phyloP scores from a whole-genome alignment of 768 basidiomycete genomes.

The Suillus decipiens region DNA sequence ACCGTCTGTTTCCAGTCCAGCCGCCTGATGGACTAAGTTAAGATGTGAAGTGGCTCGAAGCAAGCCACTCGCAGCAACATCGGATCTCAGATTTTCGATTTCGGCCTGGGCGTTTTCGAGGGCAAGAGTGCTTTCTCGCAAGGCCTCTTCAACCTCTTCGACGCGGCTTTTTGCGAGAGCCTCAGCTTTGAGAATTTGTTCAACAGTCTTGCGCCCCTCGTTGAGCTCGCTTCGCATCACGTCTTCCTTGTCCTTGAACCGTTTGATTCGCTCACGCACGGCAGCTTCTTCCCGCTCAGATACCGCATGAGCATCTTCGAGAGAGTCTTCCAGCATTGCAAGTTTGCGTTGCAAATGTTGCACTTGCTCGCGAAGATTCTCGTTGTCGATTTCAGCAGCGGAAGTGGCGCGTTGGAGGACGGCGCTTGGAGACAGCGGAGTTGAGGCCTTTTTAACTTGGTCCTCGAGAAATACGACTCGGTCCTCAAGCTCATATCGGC shows the following conservation, averaged over 20 bases:
- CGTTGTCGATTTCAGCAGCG: slow-evolving; percentile 93
- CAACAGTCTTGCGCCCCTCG: slow-evolving; percentile 65
- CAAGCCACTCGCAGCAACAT: slow-evolving; percentile 62
- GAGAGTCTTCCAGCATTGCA: slow-evolving; percentile 72
- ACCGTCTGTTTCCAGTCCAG: slow-evolving; percentile 48
- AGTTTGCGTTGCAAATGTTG: slow-evolving; percentile 83
- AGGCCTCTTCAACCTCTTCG: slow-evolving; percentile 87
- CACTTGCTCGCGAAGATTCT: slow-evolving; percentile 87
- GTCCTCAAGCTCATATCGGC: slow-evolving; percentile 79
- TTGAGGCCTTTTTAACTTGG: slow-evolving; percentile 36
- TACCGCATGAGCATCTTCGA: slow-evolving; percentile 73
- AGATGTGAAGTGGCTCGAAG: neutral
- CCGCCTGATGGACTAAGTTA: slow-evolving; percentile 28
- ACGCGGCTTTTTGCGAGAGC: slow-evolving; percentile 60
- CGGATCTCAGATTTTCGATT: slow-evolving; percentile 75
- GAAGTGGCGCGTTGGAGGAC: slow-evolving; percentile 50
- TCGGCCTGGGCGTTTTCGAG: slow-evolving; percentile 90
- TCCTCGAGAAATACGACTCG: slow-evolving; percentile 60
- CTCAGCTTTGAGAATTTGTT: slow-evolving; percentile 64
- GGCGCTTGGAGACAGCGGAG: slow-evolving; percentile 36
- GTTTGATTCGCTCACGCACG: slow-evolving; percentile 62
- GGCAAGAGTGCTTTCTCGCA: slow-evolving; percentile 83
- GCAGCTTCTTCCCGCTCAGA: slow-evolving; percentile 74
- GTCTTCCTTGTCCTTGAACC: slow-evolving; percentile 74
- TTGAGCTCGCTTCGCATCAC: slow-evolving; percentile 68